phyloP scores from a whole-genome alignment of 345 rosid genomes.

The Citrus sp. region DNA sequence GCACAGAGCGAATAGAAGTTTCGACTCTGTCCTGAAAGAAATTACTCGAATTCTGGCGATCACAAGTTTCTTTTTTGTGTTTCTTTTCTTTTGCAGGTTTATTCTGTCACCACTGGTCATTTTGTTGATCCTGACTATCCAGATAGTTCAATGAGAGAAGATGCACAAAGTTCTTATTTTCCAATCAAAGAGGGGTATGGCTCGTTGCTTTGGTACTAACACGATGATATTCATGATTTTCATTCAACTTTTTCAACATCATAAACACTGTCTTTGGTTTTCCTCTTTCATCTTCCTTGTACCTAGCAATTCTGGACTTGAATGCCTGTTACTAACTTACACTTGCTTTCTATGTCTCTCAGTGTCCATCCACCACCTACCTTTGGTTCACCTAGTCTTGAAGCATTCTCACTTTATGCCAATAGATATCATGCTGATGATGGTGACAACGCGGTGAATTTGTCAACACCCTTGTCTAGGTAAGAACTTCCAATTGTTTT shows the following conservation, averaged over 20 bases:
- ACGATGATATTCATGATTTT: not conserved
- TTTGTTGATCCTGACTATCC: constrained; percentile 40
- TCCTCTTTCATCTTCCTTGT: not conserved
- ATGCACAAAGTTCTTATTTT: constrained; percentile 66
- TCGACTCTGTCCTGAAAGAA: not conserved
- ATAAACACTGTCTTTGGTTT: not conserved
- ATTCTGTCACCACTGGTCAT: constrained; percentile 45
- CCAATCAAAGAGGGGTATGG: constrained; percentile 53
- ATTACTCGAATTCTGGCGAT: not conserved
- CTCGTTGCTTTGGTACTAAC: not conserved
- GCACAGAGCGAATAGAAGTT: not conserved
- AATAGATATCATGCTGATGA: constrained; percentile 51
- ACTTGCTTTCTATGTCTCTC: constrained; percentile 21
- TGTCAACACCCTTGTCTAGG: constrained; percentile 32
- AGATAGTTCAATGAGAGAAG: constrained; percentile 63
- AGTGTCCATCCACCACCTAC: constrained; percentile 90
- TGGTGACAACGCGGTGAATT: constrained; percentile 54
- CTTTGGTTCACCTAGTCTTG: constrained; percentile 86
- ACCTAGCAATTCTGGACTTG: not conserved
- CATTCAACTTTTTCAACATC: not conserved
- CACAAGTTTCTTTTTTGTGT: not conserved
- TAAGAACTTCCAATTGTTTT: constrained; percentile 18
- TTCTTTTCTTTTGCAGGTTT: constrained; percentile 44
- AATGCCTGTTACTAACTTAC: constrained; percentile 8
- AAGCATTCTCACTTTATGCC: constrained; percentile 50